phyloP scores from a whole-genome alignment of 2,329 filamentous ascomycete genomes.

The Ceratocystis diversiconidia region DNA sequence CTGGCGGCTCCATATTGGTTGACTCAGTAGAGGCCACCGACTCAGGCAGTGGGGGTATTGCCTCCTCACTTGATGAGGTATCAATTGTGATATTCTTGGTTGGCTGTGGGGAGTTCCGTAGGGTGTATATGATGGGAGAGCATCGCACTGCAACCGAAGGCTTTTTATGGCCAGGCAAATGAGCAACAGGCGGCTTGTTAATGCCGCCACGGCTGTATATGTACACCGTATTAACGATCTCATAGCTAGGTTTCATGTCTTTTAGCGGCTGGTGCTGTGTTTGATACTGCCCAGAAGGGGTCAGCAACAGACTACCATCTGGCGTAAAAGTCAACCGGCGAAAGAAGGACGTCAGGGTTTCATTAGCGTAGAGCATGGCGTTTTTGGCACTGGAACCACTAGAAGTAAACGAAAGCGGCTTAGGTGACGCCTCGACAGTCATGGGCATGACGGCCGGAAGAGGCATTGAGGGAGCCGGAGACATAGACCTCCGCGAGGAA shows the following conservation, averaged over 20 bases:
- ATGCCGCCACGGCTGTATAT: slow-evolving; percentile 93
- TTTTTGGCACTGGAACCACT: slow-evolving; percentile 57
- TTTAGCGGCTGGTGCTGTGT: slow-evolving; percentile 52
- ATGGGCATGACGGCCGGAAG: slow-evolving; percentile 68
- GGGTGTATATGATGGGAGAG: slow-evolving; percentile 75
- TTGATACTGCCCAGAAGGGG: slow-evolving; percentile 90
- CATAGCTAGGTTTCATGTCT: slow-evolving; percentile 61
- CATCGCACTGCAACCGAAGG: slow-evolving; percentile 92
- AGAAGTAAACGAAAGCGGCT: slow-evolving; percentile 46
- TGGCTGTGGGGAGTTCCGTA: slow-evolving; percentile 50
- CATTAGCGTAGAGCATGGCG: slow-evolving; percentile 84
- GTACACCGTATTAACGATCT: slow-evolving; percentile 93
- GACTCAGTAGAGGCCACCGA: slow-evolving; percentile 13
- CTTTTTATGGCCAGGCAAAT: slow-evolving; percentile 94
- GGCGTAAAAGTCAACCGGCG: slow-evolving; percentile 85
- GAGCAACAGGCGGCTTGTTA: slow-evolving; percentile 89
- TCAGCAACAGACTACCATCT: slow-evolving; percentile 85
- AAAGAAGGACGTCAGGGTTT: slow-evolving; percentile 95
- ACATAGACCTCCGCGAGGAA: slow-evolving; percentile 72
- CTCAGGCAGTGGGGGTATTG: slow-evolving; percentile 72
- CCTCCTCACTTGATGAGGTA: slow-evolving; percentile 74
- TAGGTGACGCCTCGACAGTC: slow-evolving; percentile 80
- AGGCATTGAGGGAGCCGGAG: slow-evolving; percentile 84
- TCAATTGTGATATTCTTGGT: slow-evolving; percentile 91
- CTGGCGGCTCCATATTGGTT: slow-evolving; percentile 81